Base-by-base conservation (phyloP, 106 monocot species). In the Gastrodia elata region DNA sequence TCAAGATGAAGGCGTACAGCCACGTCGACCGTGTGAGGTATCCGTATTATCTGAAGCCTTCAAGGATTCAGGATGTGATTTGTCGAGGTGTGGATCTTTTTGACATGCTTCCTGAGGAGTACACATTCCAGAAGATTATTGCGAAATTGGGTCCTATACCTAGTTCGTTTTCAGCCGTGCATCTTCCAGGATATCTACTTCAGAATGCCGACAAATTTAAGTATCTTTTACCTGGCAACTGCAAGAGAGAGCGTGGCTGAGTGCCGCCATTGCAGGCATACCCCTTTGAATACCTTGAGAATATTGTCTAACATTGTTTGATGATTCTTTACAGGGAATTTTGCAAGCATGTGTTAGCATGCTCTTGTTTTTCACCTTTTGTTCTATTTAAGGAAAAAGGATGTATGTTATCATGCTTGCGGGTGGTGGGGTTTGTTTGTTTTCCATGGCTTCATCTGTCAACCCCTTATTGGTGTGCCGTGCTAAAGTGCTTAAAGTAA, bases 1-100 rank as follows among this genome's bases (percentile, higher is more conserved):
- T 95, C 76, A 91, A 95, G 72, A 95, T 95, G 94, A 89, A 80
- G 65, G 89, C 91, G 0, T 95, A 95, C 73, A 95, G 94, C 71
- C 91, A 95, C 74, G 85, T 82, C 11, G 94, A 95, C 39, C 74
- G 94, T 2, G 74, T 95, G 8, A 87, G 78, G 74, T 87, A 78
- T 26, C 22, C 70, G 6, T 82, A 80, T 34, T 77, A 74, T 74
- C 76, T 87, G 71, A 81, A 81, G 37, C 80, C 78, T 0, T 27
- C 34, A 0, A 86, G 92, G 68, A 89, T 93, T 68, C 92, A 93
- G 59, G 79, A 89, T 38, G 82, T 93, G 27, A 89, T 93, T 28
- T 93, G 92, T 37, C 32, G 43, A 43, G 92, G 92, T 39, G 84
- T 78, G 4, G 92, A 93, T 65, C 74, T 93, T 24, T 93, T 87